phyloP scores from a whole-genome alignment of 345 rosid genomes.

The Lumnitzera littorea region DNA sequence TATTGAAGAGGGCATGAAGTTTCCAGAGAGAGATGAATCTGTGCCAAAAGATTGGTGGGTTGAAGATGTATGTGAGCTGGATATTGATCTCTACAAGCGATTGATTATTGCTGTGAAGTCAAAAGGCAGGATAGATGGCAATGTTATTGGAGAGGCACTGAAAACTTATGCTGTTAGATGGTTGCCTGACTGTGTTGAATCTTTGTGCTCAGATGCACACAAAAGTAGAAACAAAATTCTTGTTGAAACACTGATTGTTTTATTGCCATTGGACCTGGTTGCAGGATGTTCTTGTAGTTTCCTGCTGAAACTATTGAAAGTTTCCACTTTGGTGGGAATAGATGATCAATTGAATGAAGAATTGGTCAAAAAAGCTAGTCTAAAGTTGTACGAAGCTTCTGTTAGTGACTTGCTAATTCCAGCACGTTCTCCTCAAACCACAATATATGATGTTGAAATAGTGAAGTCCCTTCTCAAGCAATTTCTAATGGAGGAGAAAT shows the following conservation, averaged over 20 bases:
- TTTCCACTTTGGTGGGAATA: conserved; percentile 49
- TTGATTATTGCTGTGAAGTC: conserved; percentile 58
- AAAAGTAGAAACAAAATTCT: conserved; percentile 41
- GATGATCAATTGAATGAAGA: conserved; percentile 46
- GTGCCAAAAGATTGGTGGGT: conserved; percentile 98
- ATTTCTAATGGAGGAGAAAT: conserved; percentile 36
- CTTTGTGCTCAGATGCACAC: conserved; percentile 39
- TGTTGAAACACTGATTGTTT: conserved; percentile 54
- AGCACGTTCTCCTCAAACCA: conserved; percentile 33
- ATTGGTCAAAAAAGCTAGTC: conserved; percentile 47
- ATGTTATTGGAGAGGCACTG: conserved; percentile 69
- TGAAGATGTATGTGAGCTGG: conserved; percentile 84
- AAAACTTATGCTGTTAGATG: conserved; percentile 67
- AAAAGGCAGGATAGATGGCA: conserved; percentile 68
- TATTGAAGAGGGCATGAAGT: conserved; percentile 33
- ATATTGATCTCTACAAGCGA: conserved; percentile 63
- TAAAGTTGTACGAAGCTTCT: conserved; percentile 66
- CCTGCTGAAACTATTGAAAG: conserved; percentile 69
- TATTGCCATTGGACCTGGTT: conserved; percentile 59
- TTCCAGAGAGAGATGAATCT: conserved; percentile 39
- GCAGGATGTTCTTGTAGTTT: conserved; percentile 67
- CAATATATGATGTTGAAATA: conserved; percentile 57
- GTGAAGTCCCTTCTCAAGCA: conserved; percentile 45
- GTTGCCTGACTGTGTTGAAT: conserved; percentile 66
- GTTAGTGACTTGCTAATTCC: conserved; percentile 59